Conservation (phyloP, 225 moss, liverwort and hornwort species). For the Asterella californica region DNA sequence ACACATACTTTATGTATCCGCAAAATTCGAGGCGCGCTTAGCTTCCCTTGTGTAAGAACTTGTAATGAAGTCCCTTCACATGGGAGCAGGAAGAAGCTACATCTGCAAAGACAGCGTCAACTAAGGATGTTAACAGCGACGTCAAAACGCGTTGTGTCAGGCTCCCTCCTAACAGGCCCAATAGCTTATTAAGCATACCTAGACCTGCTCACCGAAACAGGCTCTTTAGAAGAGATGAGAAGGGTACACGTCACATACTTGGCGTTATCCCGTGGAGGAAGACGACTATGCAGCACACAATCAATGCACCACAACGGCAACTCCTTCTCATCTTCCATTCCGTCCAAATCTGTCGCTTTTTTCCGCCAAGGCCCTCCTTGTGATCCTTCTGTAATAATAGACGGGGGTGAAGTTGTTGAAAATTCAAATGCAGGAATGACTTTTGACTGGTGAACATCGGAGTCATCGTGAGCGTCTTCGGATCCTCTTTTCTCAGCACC, state of each 20-base stretch:
- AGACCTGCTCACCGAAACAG: neutral
- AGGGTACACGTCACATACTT: slow-evolving; percentile 48
- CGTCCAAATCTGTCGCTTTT: slow-evolving; percentile 79
- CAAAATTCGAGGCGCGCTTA: slow-evolving; percentile 86
- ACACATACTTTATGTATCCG: slow-evolving; percentile 85
- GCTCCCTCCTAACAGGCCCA: neutral
- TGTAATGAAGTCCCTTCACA: slow-evolving; percentile 74
- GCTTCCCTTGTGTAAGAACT: slow-evolving; percentile 80
- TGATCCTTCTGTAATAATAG: slow-evolving; percentile 83
- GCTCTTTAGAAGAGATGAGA: neutral
- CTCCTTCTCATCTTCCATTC: slow-evolving; percentile 83
- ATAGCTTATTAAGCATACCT: neutral
- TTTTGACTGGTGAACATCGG: slow-evolving; percentile 43
- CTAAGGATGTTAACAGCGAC: neutral
- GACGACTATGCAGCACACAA: slow-evolving; percentile 69
- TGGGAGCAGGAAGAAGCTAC: slow-evolving; percentile 88
- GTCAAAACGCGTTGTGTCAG: neutral
- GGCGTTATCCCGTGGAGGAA: slow-evolving; percentile 77
- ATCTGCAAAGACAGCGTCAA: slow-evolving; percentile 33
- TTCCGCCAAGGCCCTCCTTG: slow-evolving; percentile 88
- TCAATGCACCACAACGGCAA: slow-evolving; percentile 85
- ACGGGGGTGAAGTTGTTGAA: slow-evolving; percentile 66
- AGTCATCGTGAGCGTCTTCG: slow-evolving; percentile 53
- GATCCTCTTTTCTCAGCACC: slow-evolving; percentile 48
- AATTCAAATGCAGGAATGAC: slow-evolving; percentile 77